Evolutionary conservation across 805 yeast genomes (phyloP), one percentile per base, ranked within the genome.

Genomic region (Schizosaccharomyces octosporus): DNA sequence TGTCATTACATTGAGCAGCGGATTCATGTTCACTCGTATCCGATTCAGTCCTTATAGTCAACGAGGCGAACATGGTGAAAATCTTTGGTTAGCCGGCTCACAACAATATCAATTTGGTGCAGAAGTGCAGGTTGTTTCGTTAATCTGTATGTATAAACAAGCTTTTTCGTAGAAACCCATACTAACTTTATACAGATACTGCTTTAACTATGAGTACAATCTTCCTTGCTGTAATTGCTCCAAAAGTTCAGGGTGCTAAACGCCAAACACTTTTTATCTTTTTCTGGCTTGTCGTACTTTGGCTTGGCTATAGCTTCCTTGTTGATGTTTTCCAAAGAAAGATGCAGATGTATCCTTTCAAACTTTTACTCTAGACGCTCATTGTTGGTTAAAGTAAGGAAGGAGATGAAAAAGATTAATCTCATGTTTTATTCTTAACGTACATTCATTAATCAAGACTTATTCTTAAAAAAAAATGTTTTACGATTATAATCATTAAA

Each of bases 11-110:
- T 85, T 89, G 75, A 81, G 79, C 59, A 76, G 90, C 6, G 98
- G 98, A 19, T 85, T 88, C 73, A 93, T 93, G 98, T 93, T 81
- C 78, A 89, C 87, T 71, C 79, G 80, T 66, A 93, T 93, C 64
- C 81, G 97, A 71, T 78, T 79, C 48, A 77, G 83, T 5, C 88
- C 77, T 39, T 74, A 76, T 64, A 74, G 78, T 45, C 79, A 79
- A 41, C 70, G 71, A 55, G 70, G 71, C 55, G 70, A 69, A 45
- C 66, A 70, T 55, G 79, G 79, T 59, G 69, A 69, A 31, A 70
- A 74, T 31, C 78, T 72, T 58, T 85, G 83, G 69, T 75, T 83
- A 54, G 77, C 77, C 65, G 74, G 76, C 4, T 87, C 87, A 43
- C 88, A 85, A 67, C 85, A 83, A 68, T 74, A 73, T 60, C 98